A percentile compares a stretch with the other conserved stretches of the same genome.
These are phyloP conservation scores for Phytophthora sp. DNA, from an alignment of 352 stramenopile species.

Conservation along the genomic window DNA sequence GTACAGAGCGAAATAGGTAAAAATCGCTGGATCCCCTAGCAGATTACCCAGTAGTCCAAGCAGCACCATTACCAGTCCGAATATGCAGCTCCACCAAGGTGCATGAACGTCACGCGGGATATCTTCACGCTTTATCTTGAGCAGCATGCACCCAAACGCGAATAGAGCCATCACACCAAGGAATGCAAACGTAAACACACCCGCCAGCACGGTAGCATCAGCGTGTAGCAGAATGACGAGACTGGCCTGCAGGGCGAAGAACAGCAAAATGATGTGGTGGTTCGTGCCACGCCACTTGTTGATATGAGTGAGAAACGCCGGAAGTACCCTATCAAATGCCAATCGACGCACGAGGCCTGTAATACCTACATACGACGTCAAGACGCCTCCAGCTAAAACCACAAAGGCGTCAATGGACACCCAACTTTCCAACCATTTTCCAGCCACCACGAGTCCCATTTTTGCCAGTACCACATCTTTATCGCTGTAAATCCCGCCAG, in stretches of 20 bases:
- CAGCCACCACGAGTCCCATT: conserved; percentile 63
- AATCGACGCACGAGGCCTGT: conserved; percentile 84
- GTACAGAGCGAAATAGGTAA: conserved; percentile 86
- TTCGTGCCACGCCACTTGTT: conserved; percentile 86
- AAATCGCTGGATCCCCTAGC: conserved; percentile 71
- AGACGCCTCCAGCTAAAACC: conserved; percentile 84
- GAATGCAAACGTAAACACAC: conserved; percentile 94
- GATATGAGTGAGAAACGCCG: conserved; percentile 56
- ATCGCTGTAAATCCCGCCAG: conserved; percentile 66
- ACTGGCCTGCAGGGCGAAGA: conserved; percentile 73
- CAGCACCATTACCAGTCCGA: conserved; percentile 76
- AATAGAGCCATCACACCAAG: conserved; percentile 93
- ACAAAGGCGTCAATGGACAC: conserved; percentile 90
- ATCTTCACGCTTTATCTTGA: conserved; percentile 92
- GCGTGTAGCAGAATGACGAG: conserved; percentile 82
- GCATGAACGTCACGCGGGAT: conserved; percentile 89
- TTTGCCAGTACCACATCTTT: conserved; percentile 79
- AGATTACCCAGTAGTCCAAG: conserved; percentile 70
- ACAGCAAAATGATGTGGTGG: conserved; percentile 85
- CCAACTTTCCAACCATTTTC: conserved; percentile 70
- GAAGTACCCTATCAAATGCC: conserved; percentile 75
- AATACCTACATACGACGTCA: conserved; percentile 92
- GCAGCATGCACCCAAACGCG: conserved; percentile 89
- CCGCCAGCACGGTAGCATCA: conserved; percentile 83
- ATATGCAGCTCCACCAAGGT: conserved; percentile 83